These are phyloP conservation scores for Rhexocercosporidium sp. DNA, from an alignment of 2,329 filamentous ascomycete species.

Conservation along the genomic window DNA sequence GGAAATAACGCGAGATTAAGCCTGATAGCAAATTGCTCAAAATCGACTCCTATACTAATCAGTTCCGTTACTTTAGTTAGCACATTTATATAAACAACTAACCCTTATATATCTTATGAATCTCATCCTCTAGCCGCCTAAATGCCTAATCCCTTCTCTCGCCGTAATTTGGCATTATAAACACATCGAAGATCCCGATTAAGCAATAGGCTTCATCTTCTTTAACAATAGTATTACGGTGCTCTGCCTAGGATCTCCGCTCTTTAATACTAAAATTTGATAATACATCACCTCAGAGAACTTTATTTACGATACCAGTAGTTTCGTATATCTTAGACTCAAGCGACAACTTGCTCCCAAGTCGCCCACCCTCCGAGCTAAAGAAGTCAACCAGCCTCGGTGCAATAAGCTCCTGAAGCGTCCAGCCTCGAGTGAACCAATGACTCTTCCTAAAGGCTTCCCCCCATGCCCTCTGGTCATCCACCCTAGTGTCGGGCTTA, in stretches of 20 bases:
- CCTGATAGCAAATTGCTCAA: neutral
- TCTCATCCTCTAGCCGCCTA: constrained; percentile 43
- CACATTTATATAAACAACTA: constrained; percentile 8
- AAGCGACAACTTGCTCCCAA: constrained; percentile 29
- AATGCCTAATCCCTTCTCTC: constrained; percentile 44
- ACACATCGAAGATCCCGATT: constrained; percentile 50
- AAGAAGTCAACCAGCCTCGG: constrained; percentile 29
- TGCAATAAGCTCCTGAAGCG: constrained; percentile 27
- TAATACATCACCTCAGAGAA: too few species aligned
- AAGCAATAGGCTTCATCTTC: constrained; percentile 54
- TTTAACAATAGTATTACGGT: constrained; percentile 41
- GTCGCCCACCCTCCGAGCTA: constrained; percentile 23
- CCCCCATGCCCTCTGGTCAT: too few species aligned
- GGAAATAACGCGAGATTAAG: constrained; percentile 21
- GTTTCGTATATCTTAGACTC: constrained; percentile 29
- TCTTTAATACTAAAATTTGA: constrained; percentile 27
- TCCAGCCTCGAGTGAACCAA: constrained; percentile 31
- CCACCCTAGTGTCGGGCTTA: too few species aligned
- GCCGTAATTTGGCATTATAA: constrained; percentile 52
- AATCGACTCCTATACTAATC: constrained; percentile 16
- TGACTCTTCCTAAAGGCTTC: neutral
- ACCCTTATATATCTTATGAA: constrained; percentile 30
- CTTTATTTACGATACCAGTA: constrained; percentile 27
- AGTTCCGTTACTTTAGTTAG: constrained; percentile 23
- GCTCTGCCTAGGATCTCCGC: constrained; percentile 47